Evolutionary conservation across 257 asterid species (phyloP).

Genomic region (Ligustrum vulgare): DNA sequence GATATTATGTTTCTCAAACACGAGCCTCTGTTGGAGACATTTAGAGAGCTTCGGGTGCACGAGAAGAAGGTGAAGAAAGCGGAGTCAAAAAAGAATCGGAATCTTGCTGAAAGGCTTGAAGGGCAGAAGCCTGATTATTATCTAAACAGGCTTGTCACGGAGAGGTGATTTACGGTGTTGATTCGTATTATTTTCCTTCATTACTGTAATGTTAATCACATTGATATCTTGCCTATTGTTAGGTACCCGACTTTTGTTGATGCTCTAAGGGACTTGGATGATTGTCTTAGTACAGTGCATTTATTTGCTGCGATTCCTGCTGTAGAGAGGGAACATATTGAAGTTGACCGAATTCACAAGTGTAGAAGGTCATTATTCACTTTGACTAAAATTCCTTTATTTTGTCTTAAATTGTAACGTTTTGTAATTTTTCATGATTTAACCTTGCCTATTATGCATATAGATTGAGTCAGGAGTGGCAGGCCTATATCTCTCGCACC

Average conservation of each 20-base stretch:
- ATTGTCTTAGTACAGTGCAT: conserved; percentile 94
- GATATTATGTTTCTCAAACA: conserved; percentile 85
- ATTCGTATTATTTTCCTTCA: not conserved
- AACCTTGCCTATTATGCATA: conserved; percentile 13
- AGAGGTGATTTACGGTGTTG: conserved; percentile 50
- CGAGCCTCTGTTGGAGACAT: conserved; percentile 80
- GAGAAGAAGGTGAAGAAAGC: conserved; percentile 87
- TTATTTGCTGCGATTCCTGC: conserved; percentile 98
- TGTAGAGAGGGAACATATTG: conserved; percentile 77
- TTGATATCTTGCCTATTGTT: conserved; percentile 10
- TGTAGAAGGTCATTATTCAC: conserved; percentile 75
- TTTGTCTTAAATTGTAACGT: not conserved
- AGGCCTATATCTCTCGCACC: conserved; percentile 84
- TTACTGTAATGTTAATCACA: not conserved
- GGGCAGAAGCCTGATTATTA: conserved; percentile 75
- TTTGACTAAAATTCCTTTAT: not conserved
- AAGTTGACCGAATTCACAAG: conserved; percentile 71
- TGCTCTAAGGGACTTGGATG: conserved; percentile 92
- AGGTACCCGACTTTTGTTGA: conserved; percentile 93
- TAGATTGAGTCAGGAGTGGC: conserved; percentile 99
- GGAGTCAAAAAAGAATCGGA: conserved; percentile 73
- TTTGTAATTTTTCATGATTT: not conserved
- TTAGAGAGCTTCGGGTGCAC: conserved; percentile 69
- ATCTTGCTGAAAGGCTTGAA: conserved; percentile 78
- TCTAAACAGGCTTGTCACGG: conserved; percentile 81